These are phyloP conservation scores for Sporothrix mexicana DNA, from an alignment of 2,329 filamentous ascomycete species.

Conservation along the genomic window DNA sequence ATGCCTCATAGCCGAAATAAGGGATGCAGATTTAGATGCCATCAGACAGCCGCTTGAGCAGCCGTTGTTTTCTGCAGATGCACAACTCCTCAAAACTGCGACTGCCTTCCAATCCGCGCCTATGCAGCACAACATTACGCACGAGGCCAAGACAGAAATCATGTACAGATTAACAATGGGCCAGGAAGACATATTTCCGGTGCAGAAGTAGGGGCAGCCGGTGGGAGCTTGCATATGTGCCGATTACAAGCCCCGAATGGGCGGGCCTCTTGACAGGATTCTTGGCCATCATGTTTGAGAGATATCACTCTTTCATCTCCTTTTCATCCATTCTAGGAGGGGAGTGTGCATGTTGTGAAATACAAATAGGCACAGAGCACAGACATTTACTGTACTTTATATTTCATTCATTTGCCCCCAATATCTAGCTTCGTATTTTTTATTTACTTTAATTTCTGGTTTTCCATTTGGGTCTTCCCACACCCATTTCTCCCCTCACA, in stretches of 20 bases:
- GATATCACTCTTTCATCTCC: not conserved
- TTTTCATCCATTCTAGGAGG: not conserved
- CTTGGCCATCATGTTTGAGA: not conserved
- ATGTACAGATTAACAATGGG: not conserved
- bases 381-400: not conserved
- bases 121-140: not conserved
- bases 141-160: not conserved
- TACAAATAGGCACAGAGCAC: not conserved
- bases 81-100: not conserved
- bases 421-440: not conserved
- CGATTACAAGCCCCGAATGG: not conserved
- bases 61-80: conserved; percentile 5
- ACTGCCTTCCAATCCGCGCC: not conserved
- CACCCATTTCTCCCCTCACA: not conserved
- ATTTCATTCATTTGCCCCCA: not conserved
- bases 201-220: too few species aligned
- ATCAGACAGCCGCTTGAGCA: not conserved
- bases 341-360: conserved; percentile 13
- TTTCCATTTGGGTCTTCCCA: not conserved
- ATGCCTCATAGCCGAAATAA: conserved; percentile 1
- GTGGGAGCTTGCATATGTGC: not conserved
- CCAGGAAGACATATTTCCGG: not conserved
- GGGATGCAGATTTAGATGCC: too few species aligned
- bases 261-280: not conserved
- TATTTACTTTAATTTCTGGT: not conserved